These are phyloP conservation scores for Stenocarpella maydis DNA, from an alignment of 2,329 filamentous ascomycete genomes.

Conservation along the genomic window DNA sequence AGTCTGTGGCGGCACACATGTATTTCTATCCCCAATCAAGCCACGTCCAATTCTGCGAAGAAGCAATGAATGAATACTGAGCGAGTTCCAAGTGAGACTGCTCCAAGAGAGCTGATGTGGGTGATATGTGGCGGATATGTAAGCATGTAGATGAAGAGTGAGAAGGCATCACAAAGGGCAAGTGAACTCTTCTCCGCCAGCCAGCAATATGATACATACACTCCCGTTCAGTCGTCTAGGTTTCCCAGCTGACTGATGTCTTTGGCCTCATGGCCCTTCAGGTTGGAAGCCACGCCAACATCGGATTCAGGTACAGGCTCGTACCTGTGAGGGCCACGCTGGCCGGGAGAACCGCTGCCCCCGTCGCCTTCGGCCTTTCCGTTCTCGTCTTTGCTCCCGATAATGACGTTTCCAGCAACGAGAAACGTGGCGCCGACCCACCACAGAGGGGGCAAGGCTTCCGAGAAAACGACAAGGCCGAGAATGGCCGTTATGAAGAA, in stretches of 20 bases:
- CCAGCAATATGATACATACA: not conserved
- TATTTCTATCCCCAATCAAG: not conserved
- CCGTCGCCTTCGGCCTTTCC: conserved; percentile 34
- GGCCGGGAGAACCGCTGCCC: conserved; percentile 35
- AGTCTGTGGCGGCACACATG: not conserved
- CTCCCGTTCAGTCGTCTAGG: conserved; percentile 19
- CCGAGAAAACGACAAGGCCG: conserved; percentile 74
- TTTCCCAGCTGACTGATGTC: conserved; percentile 40
- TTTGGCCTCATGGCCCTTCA: conserved; percentile 38
- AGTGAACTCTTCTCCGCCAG: not conserved
- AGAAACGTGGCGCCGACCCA: conserved; percentile 77
- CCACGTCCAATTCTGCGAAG: too few species aligned
- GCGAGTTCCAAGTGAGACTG: too few species aligned
- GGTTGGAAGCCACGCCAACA: conserved; percentile 11
- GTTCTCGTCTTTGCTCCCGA: conserved; percentile 72
- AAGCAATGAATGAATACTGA: too few species aligned
- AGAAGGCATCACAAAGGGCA: too few species aligned
- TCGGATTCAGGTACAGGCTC: conserved; percentile 42
- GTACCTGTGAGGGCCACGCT: conserved; percentile 41
- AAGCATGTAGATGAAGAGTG: not conserved
- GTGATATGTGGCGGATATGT: not conserved
- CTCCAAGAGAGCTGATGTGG: too few species aligned
- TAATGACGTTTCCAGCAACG: conserved; percentile 80
- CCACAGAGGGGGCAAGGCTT: conserved; percentile 77
- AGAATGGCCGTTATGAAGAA: conserved; percentile 81